Evolutionary conservation across 441 rosid genomes (phyloP).

Genomic region (Populus trichocarpa): DNA sequence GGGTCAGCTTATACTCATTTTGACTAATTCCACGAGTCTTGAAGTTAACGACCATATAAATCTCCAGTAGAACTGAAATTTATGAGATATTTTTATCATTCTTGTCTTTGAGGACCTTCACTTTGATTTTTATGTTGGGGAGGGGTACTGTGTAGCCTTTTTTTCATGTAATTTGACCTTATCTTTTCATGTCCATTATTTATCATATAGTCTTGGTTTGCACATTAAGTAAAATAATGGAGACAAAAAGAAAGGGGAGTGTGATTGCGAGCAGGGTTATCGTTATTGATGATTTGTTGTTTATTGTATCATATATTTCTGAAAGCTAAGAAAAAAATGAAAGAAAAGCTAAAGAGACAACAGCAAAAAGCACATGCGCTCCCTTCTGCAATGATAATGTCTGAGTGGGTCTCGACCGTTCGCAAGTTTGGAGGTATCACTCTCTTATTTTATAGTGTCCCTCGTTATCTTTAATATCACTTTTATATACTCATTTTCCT

Average conservation of each 20-base stretch:
- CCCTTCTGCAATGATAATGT: slow-evolving; percentile 20
- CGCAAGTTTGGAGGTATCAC: slow-evolving; percentile 1
- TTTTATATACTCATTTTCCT: background rate
- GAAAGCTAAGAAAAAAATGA: background rate
- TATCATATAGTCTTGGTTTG: background rate
- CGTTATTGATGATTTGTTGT: background rate
- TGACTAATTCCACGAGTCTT: rapidly evolving
- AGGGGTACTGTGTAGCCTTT: background rate
- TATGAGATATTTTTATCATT: background rate
- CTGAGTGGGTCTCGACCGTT: slow-evolving; percentile 2
- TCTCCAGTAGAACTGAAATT: rapidly evolving
- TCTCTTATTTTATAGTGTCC: background rate
- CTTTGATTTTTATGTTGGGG: background rate
- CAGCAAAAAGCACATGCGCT: background rate
- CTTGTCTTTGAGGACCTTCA: slow-evolving; percentile 17
- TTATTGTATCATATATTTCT: background rate
- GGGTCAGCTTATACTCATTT: rapidly evolving
- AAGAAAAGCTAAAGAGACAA: background rate
- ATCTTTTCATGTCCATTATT: background rate
- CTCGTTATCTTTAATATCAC: background rate
- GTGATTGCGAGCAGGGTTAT: background rate
- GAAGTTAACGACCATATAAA: rapidly evolving
- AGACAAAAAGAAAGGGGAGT: background rate
- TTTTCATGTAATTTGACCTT: background rate
- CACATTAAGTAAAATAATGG: background rate